These are phyloP conservation scores for Cyberlindnera euphorbiae DNA, from an alignment of 805 yeast genomes.

Conservation along the genomic window DNA sequence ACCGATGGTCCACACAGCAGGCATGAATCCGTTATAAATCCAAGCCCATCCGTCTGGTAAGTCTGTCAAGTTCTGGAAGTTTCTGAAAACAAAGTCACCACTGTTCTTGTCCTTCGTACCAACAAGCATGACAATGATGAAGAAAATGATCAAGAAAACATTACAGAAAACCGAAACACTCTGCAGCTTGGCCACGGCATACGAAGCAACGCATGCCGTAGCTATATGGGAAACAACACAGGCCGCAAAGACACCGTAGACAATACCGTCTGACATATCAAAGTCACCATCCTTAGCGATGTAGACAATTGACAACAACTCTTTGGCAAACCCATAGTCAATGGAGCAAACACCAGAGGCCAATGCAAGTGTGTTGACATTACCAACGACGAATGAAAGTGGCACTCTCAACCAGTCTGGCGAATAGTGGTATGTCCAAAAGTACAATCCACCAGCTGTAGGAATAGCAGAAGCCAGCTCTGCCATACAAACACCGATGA, in stretches of 20 bases:
- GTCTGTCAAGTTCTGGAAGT: slow-evolving; percentile 40
- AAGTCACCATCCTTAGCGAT: slow-evolving; percentile 51
- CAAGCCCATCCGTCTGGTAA: slow-evolving; percentile 59
- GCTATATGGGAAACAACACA: slow-evolving; percentile 48
- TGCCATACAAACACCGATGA: slow-evolving; percentile 59
- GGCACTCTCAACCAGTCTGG: slow-evolving; percentile 49
- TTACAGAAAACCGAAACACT: slow-evolving; percentile 53
- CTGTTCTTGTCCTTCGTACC: slow-evolving; percentile 42
- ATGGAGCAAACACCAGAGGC: slow-evolving; percentile 64
- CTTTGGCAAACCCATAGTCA: slow-evolving; percentile 65
- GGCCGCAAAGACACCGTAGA: slow-evolving; percentile 65
- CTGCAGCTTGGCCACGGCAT: slow-evolving; percentile 53
- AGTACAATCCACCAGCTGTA: slow-evolving; percentile 71
- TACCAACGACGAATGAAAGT: slow-evolving; percentile 59
- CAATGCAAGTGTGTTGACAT: slow-evolving; percentile 62
- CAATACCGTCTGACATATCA: slow-evolving; percentile 45
- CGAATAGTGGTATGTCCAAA: slow-evolving; percentile 64
- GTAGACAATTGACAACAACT: slow-evolving; percentile 53
- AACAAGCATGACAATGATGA: slow-evolving; percentile 60
- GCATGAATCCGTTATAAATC: slow-evolving; percentile 47
- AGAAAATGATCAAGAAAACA: slow-evolving; percentile 44
- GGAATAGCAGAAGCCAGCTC: slow-evolving; percentile 68
- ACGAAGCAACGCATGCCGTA: slow-evolving; percentile 53
- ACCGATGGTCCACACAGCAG: slow-evolving; percentile 71
- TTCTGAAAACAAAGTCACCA: slow-evolving; percentile 50